These are phyloP conservation scores for Phytopythium mirpurense DNA, from an alignment of 352 stramenopile species.

Conservation along the genomic window DNA sequence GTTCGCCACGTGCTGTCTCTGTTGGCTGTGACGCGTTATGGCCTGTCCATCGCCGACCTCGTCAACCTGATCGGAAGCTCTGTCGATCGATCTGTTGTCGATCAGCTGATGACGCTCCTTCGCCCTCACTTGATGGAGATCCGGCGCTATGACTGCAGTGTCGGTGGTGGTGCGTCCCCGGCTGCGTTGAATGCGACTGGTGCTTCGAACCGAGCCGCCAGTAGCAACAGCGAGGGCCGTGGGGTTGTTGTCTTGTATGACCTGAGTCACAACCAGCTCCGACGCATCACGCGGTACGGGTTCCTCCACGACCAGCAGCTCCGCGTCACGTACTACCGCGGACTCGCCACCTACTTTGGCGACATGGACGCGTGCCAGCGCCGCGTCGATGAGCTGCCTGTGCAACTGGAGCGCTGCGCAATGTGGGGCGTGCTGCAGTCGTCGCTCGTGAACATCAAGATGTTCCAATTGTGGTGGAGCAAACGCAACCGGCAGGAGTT, in stretches of 20 bases:
- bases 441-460: conserved; percentile 78
- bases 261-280: conserved; percentile 73
- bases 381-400: conserved; percentile 71
- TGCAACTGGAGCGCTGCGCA: conserved; percentile 70
- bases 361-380: conserved; percentile 62
- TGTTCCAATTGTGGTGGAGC: conserved; percentile 84
- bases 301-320: conserved; percentile 65
- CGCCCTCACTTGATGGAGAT: conserved; percentile 74
- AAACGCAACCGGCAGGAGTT: conserved; percentile 77
- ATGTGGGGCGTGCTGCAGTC: conserved; percentile 64
- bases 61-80: conserved; percentile 46
- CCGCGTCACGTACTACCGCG: conserved; percentile 63
- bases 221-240: conserved; percentile 12
- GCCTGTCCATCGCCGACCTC: conserved; percentile 61
- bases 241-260: conserved; percentile 56
- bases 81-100: conserved; percentile 30
- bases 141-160: conserved; percentile 42
- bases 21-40: conserved; percentile 62
- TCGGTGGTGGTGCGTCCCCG: background rate
- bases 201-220: conserved; percentile 6
- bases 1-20: conserved; percentile 71
- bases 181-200: conserved; percentile 12
- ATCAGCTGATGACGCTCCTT: conserved; percentile 44
- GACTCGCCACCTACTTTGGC: conserved; percentile 73
- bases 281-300: conserved; percentile 62